Evolutionary conservation across 2,329 filamentous ascomycete species (phyloP), one percentile per base, ranked within the genome.

Genomic region (Pseudocercospora macadamiae): DNA sequence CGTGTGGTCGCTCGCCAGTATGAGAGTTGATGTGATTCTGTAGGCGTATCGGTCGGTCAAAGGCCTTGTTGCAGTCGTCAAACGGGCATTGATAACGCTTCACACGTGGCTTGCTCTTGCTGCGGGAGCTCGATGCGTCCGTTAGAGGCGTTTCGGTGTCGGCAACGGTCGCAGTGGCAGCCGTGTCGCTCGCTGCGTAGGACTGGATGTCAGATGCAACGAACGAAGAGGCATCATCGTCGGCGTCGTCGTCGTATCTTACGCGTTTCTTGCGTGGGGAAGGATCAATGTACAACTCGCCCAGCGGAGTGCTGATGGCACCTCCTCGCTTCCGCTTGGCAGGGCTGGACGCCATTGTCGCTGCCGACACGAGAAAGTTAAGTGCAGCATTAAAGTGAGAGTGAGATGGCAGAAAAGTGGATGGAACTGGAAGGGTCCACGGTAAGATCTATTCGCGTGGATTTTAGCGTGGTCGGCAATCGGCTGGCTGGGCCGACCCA

Each of bases 31-130:
- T 77, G 70, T 97, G 93, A 59, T 90, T 87, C 60, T 88, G 82
- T 3, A 97, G 82, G 25, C 91, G 86, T 30, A 89, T 89, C 0
- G 91, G 92, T 2, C 93, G 87, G 73, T 96, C 96, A 80, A 95
- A 97, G 5, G 88, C 86, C 76, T 96, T 96, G 58, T 79, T 77
- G 72, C 93, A 97, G 63, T 82, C 84, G 9, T 87, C 83, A 72
- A 86, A 88, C 0, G 88, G 86, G 76, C 93, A 97, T 55, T 80
- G 78, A 64, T 92, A 87, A 4, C 86, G 92, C 79, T 96, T 96
- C 59, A 81, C 71, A 85, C 90, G 39, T 61, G 82, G 84, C 26
- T 63, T 65, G 37, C 49, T 63, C 49, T 63, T 64, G 60, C 58
- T 59, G 18, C 57, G 54, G 25, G 54, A 57, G 51, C 63, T 63